These are phyloP conservation scores for Conticribra weissflogii DNA, from an alignment of 108 stramenopile genomes.

Conservation along the genomic window DNA sequence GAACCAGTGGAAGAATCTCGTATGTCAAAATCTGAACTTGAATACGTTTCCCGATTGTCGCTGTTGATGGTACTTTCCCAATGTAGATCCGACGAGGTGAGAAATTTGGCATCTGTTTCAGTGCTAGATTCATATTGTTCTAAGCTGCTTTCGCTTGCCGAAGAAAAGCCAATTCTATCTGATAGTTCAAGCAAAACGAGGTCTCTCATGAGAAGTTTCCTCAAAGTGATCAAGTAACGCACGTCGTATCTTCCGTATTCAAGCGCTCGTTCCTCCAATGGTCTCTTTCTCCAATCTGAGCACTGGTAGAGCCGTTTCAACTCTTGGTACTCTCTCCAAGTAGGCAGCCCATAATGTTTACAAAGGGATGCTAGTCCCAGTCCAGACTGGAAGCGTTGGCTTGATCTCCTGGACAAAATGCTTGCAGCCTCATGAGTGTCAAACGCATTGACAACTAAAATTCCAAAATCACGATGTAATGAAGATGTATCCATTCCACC, in stretches of 20 bases:
- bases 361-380: constrained; percentile 69
- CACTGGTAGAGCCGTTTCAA: constrained; percentile 86
- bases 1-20: not conserved
- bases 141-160: not conserved
- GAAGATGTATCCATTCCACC: constrained; percentile 84
- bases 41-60: too few species aligned
- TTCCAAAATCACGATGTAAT: constrained; percentile 94
- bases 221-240: constrained; percentile 70
- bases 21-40: not conserved
- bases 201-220: constrained; percentile 81
- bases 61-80: too few species aligned
- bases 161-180: constrained; percentile 12
- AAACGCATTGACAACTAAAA: constrained; percentile 92
- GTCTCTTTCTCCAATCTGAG: constrained; percentile 90
- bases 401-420: constrained; percentile 29
- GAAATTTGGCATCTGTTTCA: too few species aligned
- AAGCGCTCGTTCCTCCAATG: constrained; percentile 83
- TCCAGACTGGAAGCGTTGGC: constrained; percentile 10
- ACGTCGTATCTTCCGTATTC: constrained; percentile 87
- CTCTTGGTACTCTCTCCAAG: constrained; percentile 52
- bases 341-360: constrained; percentile 67
- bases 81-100: too few species aligned
- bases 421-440: constrained; percentile 90
- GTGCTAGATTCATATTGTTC: constrained; percentile 4
- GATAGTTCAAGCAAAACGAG: constrained; percentile 49